phyloP scores from a whole-genome alignment of 768 basidiomycete species.

The Heimioporus sp. region DNA sequence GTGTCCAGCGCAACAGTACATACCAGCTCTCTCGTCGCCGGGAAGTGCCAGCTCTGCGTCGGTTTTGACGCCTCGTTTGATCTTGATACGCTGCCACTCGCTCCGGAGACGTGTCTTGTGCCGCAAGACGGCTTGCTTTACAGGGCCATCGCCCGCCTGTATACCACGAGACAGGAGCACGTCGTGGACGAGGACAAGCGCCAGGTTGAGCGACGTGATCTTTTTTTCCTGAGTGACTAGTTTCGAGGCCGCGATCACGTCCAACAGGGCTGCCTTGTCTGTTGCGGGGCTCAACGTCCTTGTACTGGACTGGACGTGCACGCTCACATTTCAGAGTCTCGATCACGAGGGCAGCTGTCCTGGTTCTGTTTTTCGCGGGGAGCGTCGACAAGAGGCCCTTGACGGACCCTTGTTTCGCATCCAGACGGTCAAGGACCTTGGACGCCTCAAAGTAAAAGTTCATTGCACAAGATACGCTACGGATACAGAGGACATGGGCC shows the following conservation, averaged over 20 bases:
- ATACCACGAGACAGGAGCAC: slow-evolving; percentile 81
- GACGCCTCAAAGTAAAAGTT: slow-evolving; percentile 96
- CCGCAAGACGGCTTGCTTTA: slow-evolving; percentile 82
- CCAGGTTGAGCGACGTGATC: slow-evolving; percentile 71
- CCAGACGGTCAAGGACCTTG: slow-evolving; percentile 78
- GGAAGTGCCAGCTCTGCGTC: slow-evolving; percentile 62
- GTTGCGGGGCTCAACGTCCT: slow-evolving; percentile 8
- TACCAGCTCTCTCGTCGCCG: slow-evolving; percentile 65
- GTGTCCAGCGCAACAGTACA: slow-evolving; percentile 10
- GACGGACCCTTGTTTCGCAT: slow-evolving; percentile 89
- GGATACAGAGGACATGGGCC: slow-evolving; percentile 27
- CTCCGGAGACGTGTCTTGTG: slow-evolving; percentile 88
- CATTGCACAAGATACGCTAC: slow-evolving; percentile 50
- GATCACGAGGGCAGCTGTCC: slow-evolving; percentile 84
- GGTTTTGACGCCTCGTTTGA: slow-evolving; percentile 66
- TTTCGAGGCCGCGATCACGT: slow-evolving; percentile 65
- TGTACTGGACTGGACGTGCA: background rate
- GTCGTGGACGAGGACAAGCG: slow-evolving; percentile 89
- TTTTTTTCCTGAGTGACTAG: slow-evolving; percentile 74
- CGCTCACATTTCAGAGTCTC: slow-evolving; percentile 92
- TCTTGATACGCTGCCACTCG: slow-evolving; percentile 83
- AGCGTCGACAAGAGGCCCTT: slow-evolving; percentile 77
- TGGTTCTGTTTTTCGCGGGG: slow-evolving; percentile 70
- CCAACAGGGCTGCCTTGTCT: slow-evolving; percentile 78
- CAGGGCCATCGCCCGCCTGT: slow-evolving; percentile 85